Evolutionary conservation across 1,284 basidiomycete species (phyloP).

Genomic region (Heterobasidion annosum): DNA sequence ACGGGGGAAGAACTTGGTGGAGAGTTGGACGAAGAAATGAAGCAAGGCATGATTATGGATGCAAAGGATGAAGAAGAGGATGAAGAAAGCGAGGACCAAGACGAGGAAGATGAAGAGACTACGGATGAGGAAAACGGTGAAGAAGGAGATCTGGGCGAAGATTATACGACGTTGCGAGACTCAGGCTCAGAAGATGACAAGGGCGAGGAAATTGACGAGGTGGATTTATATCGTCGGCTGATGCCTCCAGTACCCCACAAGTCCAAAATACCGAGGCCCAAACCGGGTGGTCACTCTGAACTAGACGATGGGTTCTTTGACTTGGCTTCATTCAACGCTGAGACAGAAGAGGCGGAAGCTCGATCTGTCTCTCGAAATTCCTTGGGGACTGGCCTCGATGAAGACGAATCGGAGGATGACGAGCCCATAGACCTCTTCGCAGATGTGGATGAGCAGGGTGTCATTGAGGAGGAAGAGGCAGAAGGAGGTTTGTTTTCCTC

Average conservation of each 20-base stretch:
- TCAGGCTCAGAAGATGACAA: constrained; percentile 13
- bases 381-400: constrained; percentile 45
- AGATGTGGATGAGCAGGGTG: constrained; percentile 37
- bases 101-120: constrained; percentile 23
- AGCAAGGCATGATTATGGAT: constrained; percentile 6
- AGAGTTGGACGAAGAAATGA: constrained; percentile 12
- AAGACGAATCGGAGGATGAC: constrained; percentile 44
- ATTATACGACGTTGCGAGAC: constrained; percentile 7
- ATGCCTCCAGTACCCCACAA: not conserved
- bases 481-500: constrained; percentile 14
- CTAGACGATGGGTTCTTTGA: constrained; percentile 96
- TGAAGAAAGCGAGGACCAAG: constrained; percentile 24
- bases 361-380: constrained; percentile 51
- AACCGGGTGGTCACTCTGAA: constrained; percentile 33
- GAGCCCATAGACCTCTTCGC: constrained; percentile 67
- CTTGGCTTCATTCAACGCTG: constrained; percentile 81
- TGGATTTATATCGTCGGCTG: not conserved
- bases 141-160: constrained; percentile 27
- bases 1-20: constrained; percentile 22
- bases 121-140: constrained; percentile 23
- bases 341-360: constrained; percentile 78
- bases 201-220: not conserved
- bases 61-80: constrained; percentile 20
- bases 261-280: not conserved
- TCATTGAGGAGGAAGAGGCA: constrained; percentile 26